phyloP scores from a whole-genome alignment of 140 eudicot genomes.

The Bidens hawaiensis region DNA sequence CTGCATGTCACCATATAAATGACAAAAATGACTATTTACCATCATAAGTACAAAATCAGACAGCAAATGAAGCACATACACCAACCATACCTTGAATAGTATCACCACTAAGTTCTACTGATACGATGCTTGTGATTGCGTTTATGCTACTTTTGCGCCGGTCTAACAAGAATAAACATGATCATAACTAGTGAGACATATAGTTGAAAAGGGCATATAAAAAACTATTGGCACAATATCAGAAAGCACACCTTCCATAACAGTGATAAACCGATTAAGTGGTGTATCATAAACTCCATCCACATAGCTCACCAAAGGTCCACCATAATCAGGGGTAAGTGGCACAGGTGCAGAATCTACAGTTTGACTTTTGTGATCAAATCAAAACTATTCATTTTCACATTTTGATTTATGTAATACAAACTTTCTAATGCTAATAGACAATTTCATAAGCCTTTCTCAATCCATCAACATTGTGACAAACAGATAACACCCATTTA shows the following conservation, averaged over 20 bases:
- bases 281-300: constrained; percentile 86
- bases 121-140: constrained; percentile 71
- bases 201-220: neutral
- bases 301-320: constrained; percentile 73
- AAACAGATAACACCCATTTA: neutral
- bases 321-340: constrained; percentile 82
- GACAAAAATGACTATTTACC: neutral
- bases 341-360: constrained; percentile 71
- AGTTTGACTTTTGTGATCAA: neutral
- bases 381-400: constrained; percentile 5
- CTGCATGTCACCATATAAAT: constrained; percentile 36
- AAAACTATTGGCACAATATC: neutral
- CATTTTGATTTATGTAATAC: neutral
- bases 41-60: neutral
- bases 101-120: constrained; percentile 46
- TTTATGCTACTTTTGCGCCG: constrained; percentile 66
- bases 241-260: constrained; percentile 63
- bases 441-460: neutral
- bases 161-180: constrained; percentile 40
- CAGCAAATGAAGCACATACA: neutral
- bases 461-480: neutral
- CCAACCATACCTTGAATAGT: constrained; percentile 44
- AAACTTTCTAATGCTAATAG: neutral
- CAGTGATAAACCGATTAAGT: constrained; percentile 71
- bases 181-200: neutral